Evolutionary conservation across 305 asterid species (phyloP).

Genomic region (Fraxinus nigra): DNA sequence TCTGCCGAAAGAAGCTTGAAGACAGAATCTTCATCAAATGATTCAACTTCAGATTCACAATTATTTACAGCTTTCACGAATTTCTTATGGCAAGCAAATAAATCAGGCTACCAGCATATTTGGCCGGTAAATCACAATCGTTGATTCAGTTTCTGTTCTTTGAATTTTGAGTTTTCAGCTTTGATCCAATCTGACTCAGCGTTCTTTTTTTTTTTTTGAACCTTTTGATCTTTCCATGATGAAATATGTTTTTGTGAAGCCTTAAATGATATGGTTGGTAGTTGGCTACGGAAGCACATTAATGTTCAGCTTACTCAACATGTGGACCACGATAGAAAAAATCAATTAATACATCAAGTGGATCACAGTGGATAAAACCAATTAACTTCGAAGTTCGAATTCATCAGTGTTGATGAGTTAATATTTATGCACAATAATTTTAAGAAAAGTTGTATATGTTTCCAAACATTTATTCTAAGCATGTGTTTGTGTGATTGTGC

Average conservation of each 20-base stretch:
- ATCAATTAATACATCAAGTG: neutral
- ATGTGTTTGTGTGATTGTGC: neutral
- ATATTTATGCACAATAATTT: neutral
- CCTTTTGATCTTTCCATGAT: neutral
- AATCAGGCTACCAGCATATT: slow-evolving; percentile 81
- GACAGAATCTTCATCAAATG: slow-evolving; percentile 32
- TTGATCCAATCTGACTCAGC: neutral
- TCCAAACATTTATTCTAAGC: neutral
- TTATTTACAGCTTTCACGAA: slow-evolving; percentile 39
- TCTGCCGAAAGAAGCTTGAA: slow-evolving; percentile 81
- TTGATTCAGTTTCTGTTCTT: neutral
- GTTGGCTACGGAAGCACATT: neutral
- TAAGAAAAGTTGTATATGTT: neutral
- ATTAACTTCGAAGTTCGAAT: neutral
- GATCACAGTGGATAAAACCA: neutral
- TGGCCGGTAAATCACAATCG: slow-evolving; percentile 80
- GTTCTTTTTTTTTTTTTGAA: neutral
- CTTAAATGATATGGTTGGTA: slow-evolving; percentile 13
- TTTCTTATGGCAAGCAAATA: slow-evolving; percentile 61
- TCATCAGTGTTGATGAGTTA: neutral
- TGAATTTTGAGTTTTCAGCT: neutral
- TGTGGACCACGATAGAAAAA: slow-evolving; percentile 6
- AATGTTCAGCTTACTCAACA: neutral
- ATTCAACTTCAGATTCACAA: slow-evolving; percentile 45
- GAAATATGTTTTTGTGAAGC: neutral